Base-by-base conservation (phyloP, 768 basidiomycete species). In the Amylocystis lapponica region DNA sequence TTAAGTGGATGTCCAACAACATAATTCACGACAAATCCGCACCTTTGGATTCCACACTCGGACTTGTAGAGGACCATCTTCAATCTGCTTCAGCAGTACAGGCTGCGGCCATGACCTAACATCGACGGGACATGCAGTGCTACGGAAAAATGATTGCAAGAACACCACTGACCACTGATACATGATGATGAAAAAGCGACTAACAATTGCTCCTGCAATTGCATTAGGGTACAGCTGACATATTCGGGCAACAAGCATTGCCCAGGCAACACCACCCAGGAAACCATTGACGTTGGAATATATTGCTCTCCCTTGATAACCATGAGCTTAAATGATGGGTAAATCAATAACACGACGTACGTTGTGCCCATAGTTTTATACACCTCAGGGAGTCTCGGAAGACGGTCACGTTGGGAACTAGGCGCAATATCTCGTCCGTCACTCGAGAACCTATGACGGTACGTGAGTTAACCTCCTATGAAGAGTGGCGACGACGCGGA, bases 201-300 rank as follows among this genome's bases (percentile, higher is more conserved):
- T 93, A 61, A 99, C 92, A 52, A 99, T 93, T 3, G 89, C 90
- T 13, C 93, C 92, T 11, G 94, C 91, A 46, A 83, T 81, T 7
- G 92, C 94, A 48, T 84, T 96, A 23, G 96, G 96, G 63, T 98
- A 99, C 42, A 99, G 67, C 59, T 99, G 96, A 68, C 96, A 99
- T 75, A 98, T 93, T 64, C 96, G 83, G 39, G 96, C 96, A n/a
- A 97, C 94, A 30, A 98, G 79, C 73, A 98, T 87, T 3, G 95
- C 90, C 96, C 96, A 99, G 22, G 94, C 95, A 2, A 98, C 95
- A 57, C 96, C 96, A 44, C 96, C 96, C 25, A 95, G 76, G 64
- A 98, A 99, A 16, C 95, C 96, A 55, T 92, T 92, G 10, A 97
- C 91, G 62, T 99, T 99, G 1, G 93, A 95, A 65, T 97, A 97